phyloP scores from a whole-genome alignment of 441 rosid genomes.

The Eruca vesicaria region DNA sequence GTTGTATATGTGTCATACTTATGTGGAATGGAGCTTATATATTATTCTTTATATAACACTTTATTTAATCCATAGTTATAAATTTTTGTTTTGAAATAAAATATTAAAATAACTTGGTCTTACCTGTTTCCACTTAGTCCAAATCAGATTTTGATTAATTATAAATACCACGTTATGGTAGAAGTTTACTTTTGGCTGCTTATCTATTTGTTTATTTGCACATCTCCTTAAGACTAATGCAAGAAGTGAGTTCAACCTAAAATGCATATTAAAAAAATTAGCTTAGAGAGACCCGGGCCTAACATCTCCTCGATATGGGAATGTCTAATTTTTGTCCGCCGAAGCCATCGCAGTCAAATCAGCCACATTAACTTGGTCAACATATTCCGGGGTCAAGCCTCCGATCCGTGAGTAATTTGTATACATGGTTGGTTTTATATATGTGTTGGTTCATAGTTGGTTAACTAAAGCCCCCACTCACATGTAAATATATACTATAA shows the following conservation, averaged over 20 bases:
- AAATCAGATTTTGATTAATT: neutral
- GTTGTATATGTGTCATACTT: neutral
- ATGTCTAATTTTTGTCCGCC: neutral
- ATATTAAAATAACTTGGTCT: neutral
- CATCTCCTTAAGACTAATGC: neutral
- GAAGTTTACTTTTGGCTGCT: neutral
- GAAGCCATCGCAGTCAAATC: conserved; percentile 23
- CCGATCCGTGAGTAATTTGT: neutral
- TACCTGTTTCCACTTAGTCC: neutral
- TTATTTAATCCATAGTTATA: neutral
- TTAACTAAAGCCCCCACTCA: conserved; percentile 20
- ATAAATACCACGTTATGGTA: neutral
- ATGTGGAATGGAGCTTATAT: neutral
- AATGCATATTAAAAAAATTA: neutral
- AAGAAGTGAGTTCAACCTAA: neutral
- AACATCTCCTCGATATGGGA: neutral
- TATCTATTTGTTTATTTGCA: neutral
- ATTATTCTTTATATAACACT: neutral
- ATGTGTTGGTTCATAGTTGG: conserved; percentile 7
- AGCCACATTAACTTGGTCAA: conserved; percentile 9
- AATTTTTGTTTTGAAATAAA: conserved; percentile 1
- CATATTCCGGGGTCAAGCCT: conserved; percentile 8
- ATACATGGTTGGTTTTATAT: neutral
- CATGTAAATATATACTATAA: conserved; percentile 2
- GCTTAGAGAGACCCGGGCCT: neutral